Evolutionary conservation across 2,329 filamentous ascomycete genomes (phyloP).

Genomic region (Akanthomyces muscarius): DNA sequence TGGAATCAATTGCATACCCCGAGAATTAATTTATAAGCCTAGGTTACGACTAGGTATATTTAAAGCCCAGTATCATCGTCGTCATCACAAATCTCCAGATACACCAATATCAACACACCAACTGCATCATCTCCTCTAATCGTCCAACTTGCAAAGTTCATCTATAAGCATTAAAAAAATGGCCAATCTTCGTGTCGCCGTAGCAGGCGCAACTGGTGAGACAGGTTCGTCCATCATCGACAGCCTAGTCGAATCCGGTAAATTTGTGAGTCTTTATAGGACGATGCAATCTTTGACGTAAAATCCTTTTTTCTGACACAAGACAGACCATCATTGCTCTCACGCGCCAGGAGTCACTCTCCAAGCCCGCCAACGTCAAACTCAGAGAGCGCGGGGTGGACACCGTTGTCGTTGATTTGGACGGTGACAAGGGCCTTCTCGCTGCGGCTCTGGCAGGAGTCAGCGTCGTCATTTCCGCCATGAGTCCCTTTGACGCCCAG

Average conservation of each 20-base stretch:
- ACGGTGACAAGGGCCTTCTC: constrained; percentile 37
- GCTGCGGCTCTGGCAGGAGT: constrained; percentile 37
- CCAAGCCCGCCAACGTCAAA: constrained; percentile 39
- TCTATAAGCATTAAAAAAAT: no score
- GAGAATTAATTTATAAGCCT: no score
- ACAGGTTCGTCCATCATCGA: constrained; percentile 38
- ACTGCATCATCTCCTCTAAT: no score
- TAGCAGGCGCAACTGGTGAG: constrained; percentile 37
- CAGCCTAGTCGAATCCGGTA: constrained; percentile 31
- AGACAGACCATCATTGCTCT: constrained; percentile 43
- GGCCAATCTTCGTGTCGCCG: no score
- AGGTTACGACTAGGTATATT: no score
- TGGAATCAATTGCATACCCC: no score
- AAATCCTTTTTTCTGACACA: constrained; percentile 21
- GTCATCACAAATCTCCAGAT: no score
- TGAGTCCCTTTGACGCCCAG: constrained; percentile 32
- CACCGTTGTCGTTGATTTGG: constrained; percentile 41
- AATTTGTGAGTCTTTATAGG: constrained; percentile 28
- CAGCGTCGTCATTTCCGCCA: constrained; percentile 43
- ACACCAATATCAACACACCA: no score
- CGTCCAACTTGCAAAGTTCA: no score
- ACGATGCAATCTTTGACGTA: constrained; percentile 18
- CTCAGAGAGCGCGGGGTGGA: constrained; percentile 41
- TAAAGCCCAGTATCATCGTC: no score
- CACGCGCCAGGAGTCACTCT: constrained; percentile 41